phyloP scores from a whole-genome alignment of 1,284 basidiomycete genomes.

The Gastroboletus turbinatus region DNA sequence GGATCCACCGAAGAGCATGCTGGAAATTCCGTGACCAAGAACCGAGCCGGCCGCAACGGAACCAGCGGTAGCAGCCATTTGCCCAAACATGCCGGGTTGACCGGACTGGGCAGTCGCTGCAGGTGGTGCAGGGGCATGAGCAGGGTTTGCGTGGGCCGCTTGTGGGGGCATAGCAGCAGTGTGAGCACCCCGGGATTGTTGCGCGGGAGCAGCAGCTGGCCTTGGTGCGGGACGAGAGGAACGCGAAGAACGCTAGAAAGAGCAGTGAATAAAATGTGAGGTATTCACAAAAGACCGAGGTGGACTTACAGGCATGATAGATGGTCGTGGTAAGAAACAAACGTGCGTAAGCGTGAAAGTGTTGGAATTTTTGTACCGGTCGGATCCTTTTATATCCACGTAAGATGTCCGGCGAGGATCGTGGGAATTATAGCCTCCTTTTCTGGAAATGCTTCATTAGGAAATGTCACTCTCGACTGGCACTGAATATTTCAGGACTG shows the following conservation, averaged over 20 bases:
- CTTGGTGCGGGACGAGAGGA: slow-evolving; percentile 59
- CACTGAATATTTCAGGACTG: neutral
- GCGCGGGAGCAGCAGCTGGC: slow-evolving; percentile 44
- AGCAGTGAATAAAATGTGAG: neutral
- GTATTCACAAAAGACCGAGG: neutral
- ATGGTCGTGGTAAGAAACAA: slow-evolving; percentile 27
- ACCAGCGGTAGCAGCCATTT: slow-evolving; percentile 89
- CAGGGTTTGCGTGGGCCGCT: slow-evolving; percentile 43
- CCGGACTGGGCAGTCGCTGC: slow-evolving; percentile 28
- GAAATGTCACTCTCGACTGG: neutral
- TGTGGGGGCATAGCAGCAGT: slow-evolving; percentile 31
- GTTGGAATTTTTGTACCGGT: slow-evolving; percentile 13
- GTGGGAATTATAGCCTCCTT: slow-evolving; percentile 14
- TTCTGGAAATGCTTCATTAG: slow-evolving; percentile 13
- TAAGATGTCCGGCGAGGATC: slow-evolving; percentile 21
- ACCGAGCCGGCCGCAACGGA: slow-evolving; percentile 84
- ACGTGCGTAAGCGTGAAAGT: slow-evolving; percentile 1
- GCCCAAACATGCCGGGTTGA: slow-evolving; percentile 66
- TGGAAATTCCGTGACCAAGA: slow-evolving; percentile 81
- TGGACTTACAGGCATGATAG: slow-evolving; percentile 62
- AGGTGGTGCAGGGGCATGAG: slow-evolving; percentile 43
- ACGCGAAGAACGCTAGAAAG: slow-evolving; percentile 57
- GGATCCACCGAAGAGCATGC: slow-evolving; percentile 78
- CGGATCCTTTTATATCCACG: slow-evolving; percentile 27
- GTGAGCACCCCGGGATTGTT: slow-evolving; percentile 35